phyloP scores from a whole-genome alignment of 805 yeast genomes.

The Kluyveromyces nonfermentans region DNA sequence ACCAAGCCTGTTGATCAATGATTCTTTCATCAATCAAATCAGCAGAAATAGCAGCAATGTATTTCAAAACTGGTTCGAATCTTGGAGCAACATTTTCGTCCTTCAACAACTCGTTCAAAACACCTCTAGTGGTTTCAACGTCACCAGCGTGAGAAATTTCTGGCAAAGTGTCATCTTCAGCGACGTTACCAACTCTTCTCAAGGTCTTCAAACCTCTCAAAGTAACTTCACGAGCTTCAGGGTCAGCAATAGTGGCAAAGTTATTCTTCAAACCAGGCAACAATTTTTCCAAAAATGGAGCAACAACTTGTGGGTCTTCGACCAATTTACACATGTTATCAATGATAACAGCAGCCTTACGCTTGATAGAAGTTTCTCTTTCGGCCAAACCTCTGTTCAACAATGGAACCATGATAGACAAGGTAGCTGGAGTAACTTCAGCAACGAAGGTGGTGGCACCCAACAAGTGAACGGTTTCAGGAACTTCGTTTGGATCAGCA shows the following conservation, averaged over 20 bases:
- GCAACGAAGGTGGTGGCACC: conserved; percentile 99
- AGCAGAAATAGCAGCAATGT: conserved; percentile 96
- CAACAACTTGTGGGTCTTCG: conserved; percentile 99
- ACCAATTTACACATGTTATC: conserved; percentile 99
- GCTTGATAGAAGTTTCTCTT: conserved; percentile 98
- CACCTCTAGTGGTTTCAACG: conserved; percentile 72
- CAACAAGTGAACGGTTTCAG: conserved; percentile 96
- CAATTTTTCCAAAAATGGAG: conserved; percentile 93
- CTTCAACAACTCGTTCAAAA: conserved; percentile 64
- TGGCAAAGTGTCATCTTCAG: conserved; percentile 83
- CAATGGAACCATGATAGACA: conserved; percentile 98
- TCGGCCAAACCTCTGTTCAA: conserved; percentile 99
- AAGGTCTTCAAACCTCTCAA: conserved; percentile 93
- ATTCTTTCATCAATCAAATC: conserved; percentile 97
- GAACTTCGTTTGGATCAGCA: conserved; percentile 93
- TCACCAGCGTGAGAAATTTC: conserved; percentile 99
- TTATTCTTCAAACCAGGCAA: conserved; percentile 94
- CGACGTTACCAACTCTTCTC: conserved; percentile 97
- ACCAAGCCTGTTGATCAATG: conserved; percentile 90
- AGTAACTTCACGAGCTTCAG: conserved; percentile 99
- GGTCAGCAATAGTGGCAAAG: conserved; percentile 96
- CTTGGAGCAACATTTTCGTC: conserved; percentile 61
- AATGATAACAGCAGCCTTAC: conserved; percentile 98
- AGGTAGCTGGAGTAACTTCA: conserved; percentile 98
- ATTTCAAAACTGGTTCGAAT: conserved; percentile 68